Evolutionary conservation across 2,329 filamentous ascomycete species (phyloP), one percentile per base, ranked within the genome.

Genomic region (Fusarium armeniacum): DNA sequence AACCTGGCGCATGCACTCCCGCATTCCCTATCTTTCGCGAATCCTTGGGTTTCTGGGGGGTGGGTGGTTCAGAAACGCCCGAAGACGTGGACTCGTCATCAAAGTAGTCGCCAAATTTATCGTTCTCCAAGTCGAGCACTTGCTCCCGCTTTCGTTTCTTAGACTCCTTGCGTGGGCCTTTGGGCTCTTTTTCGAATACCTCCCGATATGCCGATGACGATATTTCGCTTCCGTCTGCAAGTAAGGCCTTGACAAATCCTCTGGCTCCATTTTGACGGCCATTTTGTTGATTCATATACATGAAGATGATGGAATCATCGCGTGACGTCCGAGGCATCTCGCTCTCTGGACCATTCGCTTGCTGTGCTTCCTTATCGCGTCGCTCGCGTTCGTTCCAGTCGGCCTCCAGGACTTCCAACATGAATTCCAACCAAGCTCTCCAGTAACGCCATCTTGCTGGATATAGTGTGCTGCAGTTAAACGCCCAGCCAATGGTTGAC

Each of bases 401-500:
- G 5, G 83, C 82, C 69, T 96, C 91, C 15, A 98, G 81, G 9
- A 92, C 88, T 73, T 94, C 91, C 7, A 97, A 79, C 85, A 97
- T 91, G 65, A 91, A 90, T 35, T 90, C 87, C 16, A 98, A 83
- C 92, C 93, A 97, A 10, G 88, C 80, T 72, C 86, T 89, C 94
- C 94, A 98, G 75, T 90, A 86, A 51, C 84, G 86, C 95, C 96
- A 98, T 22, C 95, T 86, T 41, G 87, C 85, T 2, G 89, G 89
- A 71, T 95, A 85, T 33, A 86, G 78, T 3, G 91, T 86, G 53
- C 93, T 94, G 81, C 95, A 98, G 76, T 95, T 96, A 78, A 98
- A 94, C 0, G 93, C 91, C 96, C 96, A 98, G 5, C 95, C 96
- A 0, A 96, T 86, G 0, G 93, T 87, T 43, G 90, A 87, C 93